Evolutionary conservation across 768 basidiomycete genomes (phyloP).

Genomic region (Zangia roseola): DNA sequence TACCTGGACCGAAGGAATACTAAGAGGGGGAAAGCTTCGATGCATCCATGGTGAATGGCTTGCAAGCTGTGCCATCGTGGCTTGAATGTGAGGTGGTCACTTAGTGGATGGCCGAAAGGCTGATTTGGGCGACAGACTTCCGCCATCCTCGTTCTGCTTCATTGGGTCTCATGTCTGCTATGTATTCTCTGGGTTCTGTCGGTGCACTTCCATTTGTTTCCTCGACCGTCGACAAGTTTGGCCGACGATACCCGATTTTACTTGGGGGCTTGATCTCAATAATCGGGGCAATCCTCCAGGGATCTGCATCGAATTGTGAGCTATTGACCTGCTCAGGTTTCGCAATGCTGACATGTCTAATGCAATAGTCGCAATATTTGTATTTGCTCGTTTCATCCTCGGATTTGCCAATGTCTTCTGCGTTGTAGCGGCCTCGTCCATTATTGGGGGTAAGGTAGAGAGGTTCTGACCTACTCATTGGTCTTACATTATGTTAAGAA

Average conservation of each 20-base stretch:
- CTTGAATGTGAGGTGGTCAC: constrained; percentile 42
- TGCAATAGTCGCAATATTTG: constrained; percentile 11
- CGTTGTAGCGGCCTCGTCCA: constrained; percentile 20
- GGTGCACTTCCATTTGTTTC: constrained; percentile 44
- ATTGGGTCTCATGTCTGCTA: constrained; percentile 55
- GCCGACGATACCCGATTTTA: constrained; percentile 17
- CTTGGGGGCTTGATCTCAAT: constrained; percentile 8
- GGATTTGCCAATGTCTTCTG: constrained; percentile 14
- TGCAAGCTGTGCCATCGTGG: constrained; percentile 58
- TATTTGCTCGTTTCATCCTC: constrained; percentile 17
- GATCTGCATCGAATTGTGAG: constrained; percentile 15
- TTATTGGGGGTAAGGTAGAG: constrained; percentile 17
- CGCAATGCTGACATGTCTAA: neutral
- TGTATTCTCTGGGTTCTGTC: constrained; percentile 62
- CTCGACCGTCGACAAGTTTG: constrained; percentile 6
- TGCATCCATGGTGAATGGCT: constrained; percentile 59
- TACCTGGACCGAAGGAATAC: no score
- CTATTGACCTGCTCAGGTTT: neutral
- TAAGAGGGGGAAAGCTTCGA: constrained; percentile 16
- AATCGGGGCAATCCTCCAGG: constrained; percentile 17
- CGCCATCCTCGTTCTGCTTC: constrained; percentile 50
- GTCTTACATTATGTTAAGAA: constrained; percentile 3
- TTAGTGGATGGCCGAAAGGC: neutral
- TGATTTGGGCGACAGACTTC: constrained; percentile 39
- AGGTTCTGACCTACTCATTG: no score